Evolutionary conservation across 1,139 yeast genomes (phyloP).

Genomic region (Kazachstania sp.): DNA sequence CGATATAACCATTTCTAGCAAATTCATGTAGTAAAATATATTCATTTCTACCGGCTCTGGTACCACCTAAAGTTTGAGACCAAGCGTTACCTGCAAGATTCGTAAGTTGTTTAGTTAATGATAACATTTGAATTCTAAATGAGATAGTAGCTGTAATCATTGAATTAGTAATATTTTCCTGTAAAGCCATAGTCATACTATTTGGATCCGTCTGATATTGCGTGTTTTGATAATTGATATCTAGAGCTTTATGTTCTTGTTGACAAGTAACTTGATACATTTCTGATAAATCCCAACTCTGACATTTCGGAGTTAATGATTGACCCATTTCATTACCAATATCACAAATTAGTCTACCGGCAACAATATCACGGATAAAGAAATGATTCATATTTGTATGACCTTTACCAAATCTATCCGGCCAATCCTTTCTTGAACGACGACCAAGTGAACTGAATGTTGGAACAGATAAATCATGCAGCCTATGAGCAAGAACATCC

Average conservation of each 20-base stretch:
- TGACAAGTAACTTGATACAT: conserved; percentile 76
- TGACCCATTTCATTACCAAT: conserved; percentile 93
- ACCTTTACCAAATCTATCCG: conserved; percentile 54
- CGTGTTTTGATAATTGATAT: conserved; percentile 62
- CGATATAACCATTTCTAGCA: conserved; percentile 66
- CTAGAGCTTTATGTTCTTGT: conserved; percentile 52
- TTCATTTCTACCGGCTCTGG: conserved; percentile 95
- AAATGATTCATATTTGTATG: conserved; percentile 39
- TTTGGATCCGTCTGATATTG: conserved; percentile 61
- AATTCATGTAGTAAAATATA: conserved; percentile 90
- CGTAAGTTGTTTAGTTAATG: conserved; percentile 85
- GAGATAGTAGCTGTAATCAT: conserved; percentile 69
- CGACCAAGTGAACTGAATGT: conserved; percentile 86
- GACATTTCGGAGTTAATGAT: conserved; percentile 83
- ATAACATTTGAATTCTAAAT: conserved; percentile 72
- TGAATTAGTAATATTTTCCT: conserved; percentile 64
- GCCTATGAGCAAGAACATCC: conserved; percentile 74
- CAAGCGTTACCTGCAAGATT: conserved; percentile 96
- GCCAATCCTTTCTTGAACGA: conserved; percentile 66
- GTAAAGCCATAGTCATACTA: conserved; percentile 58
- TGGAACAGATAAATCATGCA: conserved; percentile 61
- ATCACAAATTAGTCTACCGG: conserved; percentile 88
- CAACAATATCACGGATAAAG: conserved; percentile 57
- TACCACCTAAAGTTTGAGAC: conserved; percentile 91
- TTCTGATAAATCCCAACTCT: conserved; percentile 91